These are phyloP conservation scores for Platismatia glauca DNA, from an alignment of 495 filamentous ascomycete species.

Conservation along the genomic window DNA sequence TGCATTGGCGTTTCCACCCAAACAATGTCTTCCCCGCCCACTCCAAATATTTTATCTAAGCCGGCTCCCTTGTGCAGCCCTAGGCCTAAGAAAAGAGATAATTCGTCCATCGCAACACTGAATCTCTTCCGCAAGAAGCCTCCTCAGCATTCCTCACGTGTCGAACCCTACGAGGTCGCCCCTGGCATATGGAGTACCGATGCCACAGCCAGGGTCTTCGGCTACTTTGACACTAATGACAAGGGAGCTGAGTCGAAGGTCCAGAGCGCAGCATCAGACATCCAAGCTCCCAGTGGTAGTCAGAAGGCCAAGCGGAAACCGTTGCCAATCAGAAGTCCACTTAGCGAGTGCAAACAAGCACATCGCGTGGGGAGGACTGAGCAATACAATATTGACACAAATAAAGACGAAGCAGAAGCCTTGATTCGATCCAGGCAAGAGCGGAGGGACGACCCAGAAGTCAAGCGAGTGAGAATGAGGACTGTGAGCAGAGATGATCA, in stretches of 20 bases:
- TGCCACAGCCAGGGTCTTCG: constrained; percentile 16
- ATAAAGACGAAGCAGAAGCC: neutral
- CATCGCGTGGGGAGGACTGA: neutral
- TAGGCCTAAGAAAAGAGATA: neutral
- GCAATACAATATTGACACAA: constrained; percentile 1
- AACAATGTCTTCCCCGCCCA: constrained; percentile 10
- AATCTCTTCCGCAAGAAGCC: constrained; percentile 9
- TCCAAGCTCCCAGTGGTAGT: neutral
- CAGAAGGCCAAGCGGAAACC: constrained; percentile 3
- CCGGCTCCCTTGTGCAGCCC: neutral
- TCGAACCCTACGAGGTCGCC: constrained; percentile 16
- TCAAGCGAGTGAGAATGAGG: constrained; percentile 5
- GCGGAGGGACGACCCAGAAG: neutral
- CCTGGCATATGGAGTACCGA: constrained; percentile 17
- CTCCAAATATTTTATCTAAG: constrained; percentile 7
- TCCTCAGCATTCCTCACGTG: neutral
- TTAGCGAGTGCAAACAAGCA: constrained; percentile 1
- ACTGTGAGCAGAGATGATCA: constrained; percentile 23
- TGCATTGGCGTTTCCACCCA: constrained; percentile 6
- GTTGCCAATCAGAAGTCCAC: neutral
- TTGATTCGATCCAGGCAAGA: neutral
- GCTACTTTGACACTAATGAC: constrained; percentile 6
- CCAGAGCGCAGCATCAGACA: constrained; percentile 2
- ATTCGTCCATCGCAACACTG: constrained; percentile 10
- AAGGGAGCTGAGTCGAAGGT: neutral